Conservation (phyloP, 2,329 filamentous ascomycete species). For the Sporothrix brasiliensis region DNA sequence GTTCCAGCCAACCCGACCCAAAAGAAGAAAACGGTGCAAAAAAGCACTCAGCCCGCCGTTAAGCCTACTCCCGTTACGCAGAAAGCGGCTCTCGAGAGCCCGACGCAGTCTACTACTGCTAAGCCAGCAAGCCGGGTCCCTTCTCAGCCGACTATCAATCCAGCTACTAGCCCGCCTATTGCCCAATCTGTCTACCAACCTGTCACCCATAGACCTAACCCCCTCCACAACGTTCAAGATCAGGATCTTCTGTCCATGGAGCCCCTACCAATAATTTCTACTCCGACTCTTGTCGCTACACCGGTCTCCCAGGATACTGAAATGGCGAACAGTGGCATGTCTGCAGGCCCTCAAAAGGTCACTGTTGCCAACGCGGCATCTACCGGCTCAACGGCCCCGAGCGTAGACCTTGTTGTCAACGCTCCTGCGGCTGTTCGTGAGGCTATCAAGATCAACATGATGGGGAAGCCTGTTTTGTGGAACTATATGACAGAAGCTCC, state of each 20-base stretch:
- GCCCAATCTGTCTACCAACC: neutral
- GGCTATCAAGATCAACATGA: slow-evolving; percentile 29
- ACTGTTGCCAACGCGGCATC: neutral
- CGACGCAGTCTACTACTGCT: neutral
- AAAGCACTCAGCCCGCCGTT: neutral
- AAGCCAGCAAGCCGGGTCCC: neutral
- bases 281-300: neutral
- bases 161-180: neutral
- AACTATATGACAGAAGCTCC: slow-evolving; percentile 28
- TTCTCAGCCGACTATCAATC: neutral
- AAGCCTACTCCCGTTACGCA: neutral
- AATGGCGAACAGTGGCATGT: neutral
- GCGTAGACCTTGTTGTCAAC: neutral
- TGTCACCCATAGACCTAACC: neutral
- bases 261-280: neutral
- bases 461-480: slow-evolving; percentile 29
- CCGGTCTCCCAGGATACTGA: slow-evolving; percentile 8
- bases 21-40: neutral
- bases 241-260: slow-evolving; percentile 11
- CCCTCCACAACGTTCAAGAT: neutral
- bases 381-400: neutral
- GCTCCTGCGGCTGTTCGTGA: neutral
- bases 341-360: neutral
- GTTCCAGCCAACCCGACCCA: neutral
- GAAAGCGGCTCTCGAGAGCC: neutral